Evolutionary conservation across 2,329 filamentous ascomycete species (phyloP), one percentile per base, ranked within the genome.

Genomic region (Penicillium sumatraense): DNA sequence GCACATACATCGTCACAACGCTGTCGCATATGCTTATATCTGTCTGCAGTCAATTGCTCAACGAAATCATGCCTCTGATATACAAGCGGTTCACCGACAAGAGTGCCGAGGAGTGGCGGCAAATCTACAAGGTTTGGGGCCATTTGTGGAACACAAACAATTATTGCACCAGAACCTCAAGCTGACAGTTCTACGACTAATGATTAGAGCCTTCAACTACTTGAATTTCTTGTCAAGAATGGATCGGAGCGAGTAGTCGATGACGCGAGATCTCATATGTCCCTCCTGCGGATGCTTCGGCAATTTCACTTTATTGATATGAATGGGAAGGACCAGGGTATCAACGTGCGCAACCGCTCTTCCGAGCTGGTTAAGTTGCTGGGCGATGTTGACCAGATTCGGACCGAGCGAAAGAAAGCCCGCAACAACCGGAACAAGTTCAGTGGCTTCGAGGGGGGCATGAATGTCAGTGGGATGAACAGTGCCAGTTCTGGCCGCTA

Each of bases 11-110:
- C 20, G 14, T 14, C 35, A 13, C 9, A 20, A 5, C 5, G 14
- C 35, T 56, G 54, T 51, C 60, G 58, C 53, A 65, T 51, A 24
- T 52, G 21, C 51, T 61, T 10, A 59, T 58, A 13, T 5, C 14
- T 33, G n/a, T 14, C 20, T 50, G 54, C 71, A 97, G 93, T 74
- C 92, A 96, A 86, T 86, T 93, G 49, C 86, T 99, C 54, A 98
- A 98, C 76, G 95, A 99, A 77, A 98, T 99, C 73, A 99, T 99
- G 95, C 95, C 95, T 63, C 95, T 99, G 91, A 96, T 99, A 72
- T 99, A 99, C 81, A 95, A 96, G 71, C 90, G 95, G 62, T 99
- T 99, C 76, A 99, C 95, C 58, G 95, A 99, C 75, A 99, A 99
- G 81, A 85, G 92, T 7, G 93, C 95, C 53, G 95, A 99, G 74